phyloP scores from a whole-genome alignment of 2,329 filamentous ascomycete species.

The Beauveria bassiana region DNA sequence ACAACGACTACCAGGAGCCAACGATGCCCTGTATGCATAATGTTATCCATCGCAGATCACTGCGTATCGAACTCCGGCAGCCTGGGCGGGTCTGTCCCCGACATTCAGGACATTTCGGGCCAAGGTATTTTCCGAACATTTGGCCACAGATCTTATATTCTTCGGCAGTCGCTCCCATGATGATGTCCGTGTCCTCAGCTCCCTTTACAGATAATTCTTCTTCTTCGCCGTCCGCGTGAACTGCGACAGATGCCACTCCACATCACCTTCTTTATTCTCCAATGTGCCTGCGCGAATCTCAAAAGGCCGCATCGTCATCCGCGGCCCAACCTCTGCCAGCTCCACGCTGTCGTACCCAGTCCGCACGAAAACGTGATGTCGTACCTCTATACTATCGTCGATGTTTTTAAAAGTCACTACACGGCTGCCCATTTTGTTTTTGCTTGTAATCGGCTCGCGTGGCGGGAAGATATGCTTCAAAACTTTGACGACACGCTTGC shows the following conservation, averaged over 20 bases:
- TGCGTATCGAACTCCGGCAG: neutral
- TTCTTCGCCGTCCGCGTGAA: constrained; percentile 91
- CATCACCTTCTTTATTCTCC: constrained; percentile 90
- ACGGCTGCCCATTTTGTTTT: constrained; percentile 72
- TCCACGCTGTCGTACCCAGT: constrained; percentile 87
- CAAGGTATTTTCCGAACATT: neutral
- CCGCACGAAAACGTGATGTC: constrained; percentile 76
- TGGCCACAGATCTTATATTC: neutral
- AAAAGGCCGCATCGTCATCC: constrained; percentile 96
- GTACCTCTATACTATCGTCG: constrained; percentile 86
- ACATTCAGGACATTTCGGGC: neutral
- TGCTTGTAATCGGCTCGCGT: constrained; percentile 63
- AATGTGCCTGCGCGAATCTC: constrained; percentile 87
- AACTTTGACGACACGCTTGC: constrained; percentile 77
- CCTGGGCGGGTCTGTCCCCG: neutral
- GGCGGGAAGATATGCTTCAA: constrained; percentile 93
- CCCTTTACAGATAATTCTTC: constrained; percentile 81
- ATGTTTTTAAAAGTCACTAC: constrained; percentile 94
- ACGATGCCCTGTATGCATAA: neutral
- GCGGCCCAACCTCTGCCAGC: constrained; percentile 79
- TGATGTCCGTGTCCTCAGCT: neutral
- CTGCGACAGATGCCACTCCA: constrained; percentile 93
- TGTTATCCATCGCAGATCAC: neutral
- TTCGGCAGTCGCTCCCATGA: neutral
- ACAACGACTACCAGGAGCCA: neutral